Evolutionary conservation across 768 basidiomycete species (phyloP).

Genomic region (Lactarius quietus): DNA sequence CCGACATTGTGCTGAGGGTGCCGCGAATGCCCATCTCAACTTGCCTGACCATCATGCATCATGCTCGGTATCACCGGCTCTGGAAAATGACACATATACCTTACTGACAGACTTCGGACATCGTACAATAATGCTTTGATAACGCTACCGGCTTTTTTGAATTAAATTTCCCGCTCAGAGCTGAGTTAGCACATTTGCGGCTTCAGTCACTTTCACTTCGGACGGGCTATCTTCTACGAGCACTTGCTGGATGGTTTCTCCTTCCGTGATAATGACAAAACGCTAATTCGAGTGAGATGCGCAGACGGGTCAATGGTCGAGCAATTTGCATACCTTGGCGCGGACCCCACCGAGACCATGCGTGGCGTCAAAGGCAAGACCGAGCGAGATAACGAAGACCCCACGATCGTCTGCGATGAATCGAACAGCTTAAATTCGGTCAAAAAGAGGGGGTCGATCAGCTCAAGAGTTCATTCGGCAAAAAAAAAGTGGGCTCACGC

Average conservation of each 20-base stretch:
- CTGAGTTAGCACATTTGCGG: slow-evolving; percentile 39
- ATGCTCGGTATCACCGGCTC: not conserved
- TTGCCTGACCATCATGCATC: not conserved
- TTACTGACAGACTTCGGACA: not conserved
- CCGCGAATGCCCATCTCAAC: not conserved
- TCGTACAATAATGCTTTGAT: not conserved
- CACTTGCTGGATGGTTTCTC: slow-evolving; percentile 62
- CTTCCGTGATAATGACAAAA: slow-evolving; percentile 63
- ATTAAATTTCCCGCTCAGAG: slow-evolving; percentile 21
- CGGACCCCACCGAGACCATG: slow-evolving; percentile 62
- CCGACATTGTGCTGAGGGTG: too few species aligned
- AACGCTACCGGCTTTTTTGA: not conserved
- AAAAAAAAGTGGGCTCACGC: slow-evolving; percentile 33
- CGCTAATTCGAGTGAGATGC: slow-evolving; percentile 36
- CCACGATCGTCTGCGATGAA: slow-evolving; percentile 59
- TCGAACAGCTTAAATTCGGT: slow-evolving; percentile 31
- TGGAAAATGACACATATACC: not conserved
- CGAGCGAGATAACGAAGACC: slow-evolving; percentile 38
- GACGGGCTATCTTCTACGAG: slow-evolving; percentile 41
- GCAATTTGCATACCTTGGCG: slow-evolving; percentile 40
- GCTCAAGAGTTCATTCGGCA: not conserved
- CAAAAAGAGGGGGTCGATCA: not conserved
- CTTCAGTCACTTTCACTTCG: slow-evolving; percentile 41
- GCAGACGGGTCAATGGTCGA: not conserved
- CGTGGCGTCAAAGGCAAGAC: slow-evolving; percentile 47